Evolutionary conservation across 1,139 yeast genomes (phyloP).

Genomic region (Magnusiomyces tetraspermus): DNA sequence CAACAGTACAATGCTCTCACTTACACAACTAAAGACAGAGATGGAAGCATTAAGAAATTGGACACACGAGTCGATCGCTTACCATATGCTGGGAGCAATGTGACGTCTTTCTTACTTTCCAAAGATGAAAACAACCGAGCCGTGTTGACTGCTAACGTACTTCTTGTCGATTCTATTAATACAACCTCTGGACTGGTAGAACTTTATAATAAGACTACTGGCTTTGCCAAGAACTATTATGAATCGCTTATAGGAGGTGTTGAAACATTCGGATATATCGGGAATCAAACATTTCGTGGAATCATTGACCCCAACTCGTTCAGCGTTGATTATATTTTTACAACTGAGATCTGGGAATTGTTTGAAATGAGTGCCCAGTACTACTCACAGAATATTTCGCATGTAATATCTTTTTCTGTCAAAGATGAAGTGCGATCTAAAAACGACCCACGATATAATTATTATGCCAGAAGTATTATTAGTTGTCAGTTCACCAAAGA

Average conservation of each 20-base stretch:
- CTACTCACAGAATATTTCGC: neutral
- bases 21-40: neutral
- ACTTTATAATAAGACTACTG: neutral
- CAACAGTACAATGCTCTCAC: neutral
- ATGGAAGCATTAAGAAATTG: neutral
- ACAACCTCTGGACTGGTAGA: neutral
- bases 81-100: neutral
- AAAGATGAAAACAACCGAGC: neutral
- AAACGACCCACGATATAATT: neutral
- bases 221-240: neutral
- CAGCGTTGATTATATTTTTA: neutral
- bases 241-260: neutral
- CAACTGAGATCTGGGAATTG: neutral
- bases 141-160: neutral
- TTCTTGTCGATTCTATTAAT: neutral
- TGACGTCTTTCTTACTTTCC: neutral
- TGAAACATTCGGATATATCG: neutral
- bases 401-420: neutral
- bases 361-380: neutral
- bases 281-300: neutral
- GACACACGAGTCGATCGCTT: neutral
- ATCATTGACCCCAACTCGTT: neutral
- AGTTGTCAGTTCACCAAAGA: neutral
- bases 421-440: neutral
- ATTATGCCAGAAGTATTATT: neutral